Conservation (phyloP, 2,329 filamentous ascomycete species). For the Trichophyton equinum region DNA sequence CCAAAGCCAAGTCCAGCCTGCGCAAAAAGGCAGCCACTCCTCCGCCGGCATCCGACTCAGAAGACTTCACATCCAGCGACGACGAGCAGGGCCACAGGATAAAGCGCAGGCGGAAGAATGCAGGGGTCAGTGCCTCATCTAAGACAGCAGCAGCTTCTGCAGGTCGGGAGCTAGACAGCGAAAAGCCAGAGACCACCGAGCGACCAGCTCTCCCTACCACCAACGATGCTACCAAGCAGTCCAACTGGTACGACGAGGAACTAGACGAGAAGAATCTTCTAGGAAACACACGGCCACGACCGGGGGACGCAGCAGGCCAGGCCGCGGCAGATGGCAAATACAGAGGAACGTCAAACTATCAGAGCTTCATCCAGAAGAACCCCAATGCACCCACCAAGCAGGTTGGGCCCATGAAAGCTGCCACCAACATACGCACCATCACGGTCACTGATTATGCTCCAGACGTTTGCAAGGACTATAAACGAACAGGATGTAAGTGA, state of each 20-base stretch:
- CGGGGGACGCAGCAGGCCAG: constrained; percentile 11
- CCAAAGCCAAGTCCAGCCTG: constrained; percentile 62
- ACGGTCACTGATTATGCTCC: constrained; percentile 84
- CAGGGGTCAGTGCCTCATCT: constrained; percentile 54
- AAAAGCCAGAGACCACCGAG: constrained; percentile 48
- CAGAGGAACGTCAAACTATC: constrained; percentile 60
- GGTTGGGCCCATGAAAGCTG: constrained; percentile 72
- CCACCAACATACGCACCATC: constrained; percentile 80
- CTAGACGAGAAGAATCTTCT: constrained; percentile 37
- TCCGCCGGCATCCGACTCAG: constrained; percentile 47
- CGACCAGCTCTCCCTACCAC: constrained; percentile 17
- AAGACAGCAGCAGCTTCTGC: constrained; percentile 19
- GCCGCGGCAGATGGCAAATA: constrained; percentile 53
- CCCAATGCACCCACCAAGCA: constrained; percentile 56
- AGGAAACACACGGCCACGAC: constrained; percentile 20
- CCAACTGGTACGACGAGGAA: constrained; percentile 79
- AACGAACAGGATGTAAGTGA: constrained; percentile 48
- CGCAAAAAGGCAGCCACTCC: constrained; percentile 73
- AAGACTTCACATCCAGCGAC: constrained; percentile 60
- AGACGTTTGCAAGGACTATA: constrained; percentile 92
- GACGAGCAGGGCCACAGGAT: constrained; percentile 63
- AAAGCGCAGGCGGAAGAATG: constrained; percentile 65
- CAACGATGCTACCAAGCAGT: constrained; percentile 81
- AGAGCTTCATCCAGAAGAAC: constrained; percentile 68
- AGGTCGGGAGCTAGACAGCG: constrained; percentile 36